phyloP scores from a whole-genome alignment of 2,329 filamentous ascomycete genomes.

The Exophiala oligosperma region DNA sequence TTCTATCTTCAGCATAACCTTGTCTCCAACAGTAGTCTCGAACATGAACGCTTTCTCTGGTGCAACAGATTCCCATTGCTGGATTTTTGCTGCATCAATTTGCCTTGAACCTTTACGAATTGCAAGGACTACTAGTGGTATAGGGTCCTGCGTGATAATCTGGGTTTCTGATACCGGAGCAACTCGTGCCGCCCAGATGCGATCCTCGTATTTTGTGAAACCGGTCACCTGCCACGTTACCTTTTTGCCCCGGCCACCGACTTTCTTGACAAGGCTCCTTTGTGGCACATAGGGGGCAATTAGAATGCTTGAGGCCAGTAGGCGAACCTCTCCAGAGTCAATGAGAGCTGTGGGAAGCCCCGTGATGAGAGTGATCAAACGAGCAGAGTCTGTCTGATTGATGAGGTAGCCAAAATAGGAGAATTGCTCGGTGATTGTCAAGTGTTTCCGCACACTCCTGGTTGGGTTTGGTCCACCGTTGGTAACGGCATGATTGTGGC shows the following conservation, averaged over 20 bases:
- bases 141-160: constrained; percentile 76
- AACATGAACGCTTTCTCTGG: constrained; percentile 72
- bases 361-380: constrained; percentile 63
- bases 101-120: constrained; percentile 73
- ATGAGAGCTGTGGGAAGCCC: constrained; percentile 59
- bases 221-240: constrained; percentile 82
- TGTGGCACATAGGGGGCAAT: constrained; percentile 79
- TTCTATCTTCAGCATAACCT: constrained; percentile 78
- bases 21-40: constrained; percentile 83
- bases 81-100: constrained; percentile 77
- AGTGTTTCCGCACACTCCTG: constrained; percentile 47
- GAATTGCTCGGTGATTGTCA: constrained; percentile 81
- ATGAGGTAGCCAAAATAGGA: constrained; percentile 94
- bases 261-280: constrained; percentile 71
- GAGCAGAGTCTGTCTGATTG: constrained; percentile 67
- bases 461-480: constrained; percentile 34
- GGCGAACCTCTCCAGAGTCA: constrained; percentile 69
- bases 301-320: constrained; percentile 85
- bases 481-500: constrained; percentile 63
- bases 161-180: constrained; percentile 67
- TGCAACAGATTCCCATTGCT: constrained; percentile 76
- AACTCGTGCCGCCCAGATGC: constrained; percentile 83
- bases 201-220: constrained; percentile 72
- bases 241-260: constrained; percentile 82
- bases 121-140: constrained; percentile 79